Base-by-base conservation (phyloP, 176 grass and related monocot genomes). In the Raddia distichophylla region DNA sequence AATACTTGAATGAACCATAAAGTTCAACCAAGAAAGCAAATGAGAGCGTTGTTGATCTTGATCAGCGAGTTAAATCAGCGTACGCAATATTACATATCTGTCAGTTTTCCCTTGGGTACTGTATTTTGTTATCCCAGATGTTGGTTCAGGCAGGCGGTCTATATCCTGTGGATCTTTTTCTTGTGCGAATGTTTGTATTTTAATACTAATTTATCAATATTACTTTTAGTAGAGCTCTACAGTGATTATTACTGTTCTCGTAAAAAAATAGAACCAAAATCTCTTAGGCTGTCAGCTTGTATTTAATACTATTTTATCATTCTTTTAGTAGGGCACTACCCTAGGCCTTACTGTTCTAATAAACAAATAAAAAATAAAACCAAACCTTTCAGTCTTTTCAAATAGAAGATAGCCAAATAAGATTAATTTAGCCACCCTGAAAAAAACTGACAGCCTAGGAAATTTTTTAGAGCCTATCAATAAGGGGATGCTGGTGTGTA, bases 41-140 rank as follows among this genome's bases (percentile, higher is more conserved):
- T 7, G 11, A 65, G 55, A 75, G n/a, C 45, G 45, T 50, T 53
- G 61, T 79, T 79, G 18, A 53, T 66, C 33, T 19, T 53, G 16
- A 65, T 42, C 76, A 52, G 8, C 17, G 15, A 73, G 69, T 53
- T 35, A 16, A 73, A 37, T 27, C 27, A 33, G 16, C 8, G 2
- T 65, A 2, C 2, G 49, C 64, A 19, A 18, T 79, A 22, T 15
- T 22, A 48, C 7, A 67, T 48, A 66, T 67, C 48, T 0, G 4
- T 78, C 48, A 42, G 32, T 67, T 16, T 66, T 54, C 49, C 19
- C 10, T 54, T 20, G 42, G 5, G 16, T 66, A 79, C 10, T 78
- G 60, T 67, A 43, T 12, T 14, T 65, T 51, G 6, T 14, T 54
- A 6, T 40, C 62, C 50, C 4, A 42, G 61, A 52, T 66, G 60